phyloP scores from a whole-genome alignment of 2,329 filamentous ascomycete species.

The Pestalotiopsis sp. region DNA sequence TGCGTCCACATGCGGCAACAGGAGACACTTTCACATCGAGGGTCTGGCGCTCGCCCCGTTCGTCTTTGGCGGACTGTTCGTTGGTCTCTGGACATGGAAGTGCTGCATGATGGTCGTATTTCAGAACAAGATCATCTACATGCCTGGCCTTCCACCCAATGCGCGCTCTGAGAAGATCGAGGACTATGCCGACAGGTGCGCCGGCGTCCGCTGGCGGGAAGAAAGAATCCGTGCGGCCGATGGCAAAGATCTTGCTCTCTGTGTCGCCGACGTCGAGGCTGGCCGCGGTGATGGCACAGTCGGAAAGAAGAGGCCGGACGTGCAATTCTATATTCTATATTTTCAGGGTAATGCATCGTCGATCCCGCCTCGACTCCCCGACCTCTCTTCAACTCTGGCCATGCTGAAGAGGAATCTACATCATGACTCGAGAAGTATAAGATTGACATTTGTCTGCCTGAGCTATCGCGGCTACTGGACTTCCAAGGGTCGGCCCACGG shows the following conservation, averaged over 20 bases:
- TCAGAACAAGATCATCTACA: slow-evolving; percentile 83
- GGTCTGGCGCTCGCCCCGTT: slow-evolving; percentile 63
- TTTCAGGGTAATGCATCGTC: slow-evolving; percentile 65
- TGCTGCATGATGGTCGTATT: slow-evolving; percentile 76
- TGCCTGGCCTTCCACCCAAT: slow-evolving; percentile 74
- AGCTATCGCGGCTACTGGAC: slow-evolving; percentile 79
- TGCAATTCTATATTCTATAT: slow-evolving; percentile 57
- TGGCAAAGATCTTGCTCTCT: slow-evolving; percentile 65
- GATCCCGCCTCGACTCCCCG: slow-evolving; percentile 57
- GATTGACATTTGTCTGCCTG: slow-evolving; percentile 55
- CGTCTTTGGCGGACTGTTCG: slow-evolving; percentile 66
- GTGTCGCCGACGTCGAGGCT: slow-evolving; percentile 48
- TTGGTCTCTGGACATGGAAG: slow-evolving; percentile 67
- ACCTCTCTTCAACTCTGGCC: slow-evolving; percentile 55
- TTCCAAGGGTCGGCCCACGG: slow-evolving; percentile 70
- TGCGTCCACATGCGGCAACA: slow-evolving; percentile 20
- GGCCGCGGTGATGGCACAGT: slow-evolving; percentile 18
- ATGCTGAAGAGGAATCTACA: slow-evolving; percentile 41
- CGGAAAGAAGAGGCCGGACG: slow-evolving; percentile 19
- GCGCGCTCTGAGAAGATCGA: slow-evolving; percentile 67
- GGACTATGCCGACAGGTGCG: slow-evolving; percentile 63
- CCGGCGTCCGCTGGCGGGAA: slow-evolving; percentile 69
- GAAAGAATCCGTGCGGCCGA: slow-evolving; percentile 62
- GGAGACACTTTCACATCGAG: slow-evolving; percentile 36
- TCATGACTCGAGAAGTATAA: slow-evolving; percentile 28